These are phyloP conservation scores for Tetrahymena thermophila DNA, from an alignment of 73 alveolate genomes.

Conservation along the genomic window DNA sequence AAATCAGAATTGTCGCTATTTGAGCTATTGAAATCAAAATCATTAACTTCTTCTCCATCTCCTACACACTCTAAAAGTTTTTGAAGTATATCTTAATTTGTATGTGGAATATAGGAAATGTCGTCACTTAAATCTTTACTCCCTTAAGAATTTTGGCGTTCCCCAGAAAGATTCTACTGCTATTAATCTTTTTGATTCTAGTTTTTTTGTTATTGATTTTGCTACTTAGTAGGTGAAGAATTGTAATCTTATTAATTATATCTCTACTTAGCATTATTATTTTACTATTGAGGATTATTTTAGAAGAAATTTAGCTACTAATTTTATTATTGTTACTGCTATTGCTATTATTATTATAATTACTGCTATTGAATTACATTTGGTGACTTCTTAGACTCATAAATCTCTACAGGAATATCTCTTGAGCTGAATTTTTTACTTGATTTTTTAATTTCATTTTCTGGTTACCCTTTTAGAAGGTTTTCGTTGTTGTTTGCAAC, in stretches of 20 bases:
- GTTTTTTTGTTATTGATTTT: background rate
- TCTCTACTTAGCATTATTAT: background rate
- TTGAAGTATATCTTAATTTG: background rate
- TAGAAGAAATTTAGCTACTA: background rate
- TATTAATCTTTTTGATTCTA: background rate
- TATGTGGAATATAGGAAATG: background rate
- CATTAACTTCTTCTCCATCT: background rate
- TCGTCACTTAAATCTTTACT: background rate
- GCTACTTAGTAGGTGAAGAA: background rate
- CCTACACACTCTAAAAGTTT: background rate
- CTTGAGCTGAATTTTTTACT: background rate
- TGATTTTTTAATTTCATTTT: background rate
- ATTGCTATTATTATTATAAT: background rate
- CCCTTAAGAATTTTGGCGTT: background rate
- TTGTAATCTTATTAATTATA: background rate
- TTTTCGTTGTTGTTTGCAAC: background rate
- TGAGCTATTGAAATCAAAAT: background rate
- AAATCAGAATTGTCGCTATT: background rate
- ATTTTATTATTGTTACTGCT: background rate
- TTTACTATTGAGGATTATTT: background rate
- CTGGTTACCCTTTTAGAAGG: background rate
- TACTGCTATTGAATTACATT: background rate
- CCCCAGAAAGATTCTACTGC: background rate
- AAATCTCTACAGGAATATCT: background rate
- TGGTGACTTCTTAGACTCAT: background rate